Conservation (phyloP, 768 basidiomycete species). For the Lentinula lateritia region DNA sequence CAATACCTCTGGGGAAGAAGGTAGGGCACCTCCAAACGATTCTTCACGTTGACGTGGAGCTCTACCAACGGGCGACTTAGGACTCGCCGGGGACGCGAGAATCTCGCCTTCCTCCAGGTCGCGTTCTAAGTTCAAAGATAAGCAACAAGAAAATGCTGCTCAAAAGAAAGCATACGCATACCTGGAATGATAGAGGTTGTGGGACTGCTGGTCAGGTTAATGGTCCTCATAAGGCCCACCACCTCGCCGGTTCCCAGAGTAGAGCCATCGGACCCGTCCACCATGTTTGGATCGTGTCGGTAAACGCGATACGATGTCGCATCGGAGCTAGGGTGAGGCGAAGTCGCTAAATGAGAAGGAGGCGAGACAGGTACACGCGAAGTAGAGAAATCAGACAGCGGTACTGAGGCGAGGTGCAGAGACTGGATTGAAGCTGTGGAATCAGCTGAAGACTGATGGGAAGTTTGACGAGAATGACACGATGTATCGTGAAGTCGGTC, state of each 20-base stretch:
- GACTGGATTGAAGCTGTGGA: constrained; percentile 8
- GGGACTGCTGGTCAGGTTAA: not conserved
- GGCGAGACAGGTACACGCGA: not conserved
- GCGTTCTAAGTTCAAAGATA: not conserved
- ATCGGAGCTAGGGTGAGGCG: not conserved
- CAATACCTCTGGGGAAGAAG: constrained; percentile 5
- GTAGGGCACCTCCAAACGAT: not conserved
- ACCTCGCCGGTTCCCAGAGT: not conserved
- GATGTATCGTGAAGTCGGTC: not conserved
- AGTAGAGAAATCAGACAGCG: constrained; percentile 2
- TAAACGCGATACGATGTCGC: not conserved
- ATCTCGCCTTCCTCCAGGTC: constrained; percentile 6
- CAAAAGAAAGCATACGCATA: not conserved
- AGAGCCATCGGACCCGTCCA: not conserved
- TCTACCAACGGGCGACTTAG: not conserved
- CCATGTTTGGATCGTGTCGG: not conserved
- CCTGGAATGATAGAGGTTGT: constrained; percentile 1
- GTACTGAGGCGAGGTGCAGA: constrained; percentile 6
- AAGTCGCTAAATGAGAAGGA: not conserved
- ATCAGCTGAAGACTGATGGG: constrained; percentile 1
- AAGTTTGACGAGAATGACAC: constrained; percentile 3
- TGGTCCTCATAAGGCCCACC: constrained; percentile 1
- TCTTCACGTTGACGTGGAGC: not conserved
- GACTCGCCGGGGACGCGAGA: not conserved
- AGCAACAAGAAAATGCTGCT: not conserved